Evolutionary conservation across 768 basidiomycete genomes (phyloP).

Genomic region (Crepidotus variabilis): DNA sequence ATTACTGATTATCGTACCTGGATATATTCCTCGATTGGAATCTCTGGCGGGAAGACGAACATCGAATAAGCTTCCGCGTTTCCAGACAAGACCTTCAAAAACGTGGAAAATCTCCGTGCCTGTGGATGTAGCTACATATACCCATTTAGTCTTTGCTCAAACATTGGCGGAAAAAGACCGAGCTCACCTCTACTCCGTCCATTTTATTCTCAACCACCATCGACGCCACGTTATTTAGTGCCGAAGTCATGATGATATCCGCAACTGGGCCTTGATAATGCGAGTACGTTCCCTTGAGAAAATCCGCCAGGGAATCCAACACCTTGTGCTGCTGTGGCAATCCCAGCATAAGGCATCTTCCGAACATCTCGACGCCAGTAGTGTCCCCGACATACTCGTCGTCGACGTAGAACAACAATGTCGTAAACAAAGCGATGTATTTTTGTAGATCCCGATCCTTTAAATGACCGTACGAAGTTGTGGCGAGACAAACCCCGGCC

Average conservation of each 20-base stretch:
- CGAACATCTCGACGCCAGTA: conserved; percentile 28
- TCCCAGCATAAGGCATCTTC: conserved; percentile 22
- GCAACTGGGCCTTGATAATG: not conserved
- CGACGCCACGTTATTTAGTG: not conserved
- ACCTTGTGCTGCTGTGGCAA: conserved; percentile 24
- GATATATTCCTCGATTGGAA: conserved; percentile 27
- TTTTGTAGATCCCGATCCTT: not conserved
- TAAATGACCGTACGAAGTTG: conserved; percentile 26
- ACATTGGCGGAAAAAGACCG: not conserved
- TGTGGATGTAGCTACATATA: conserved; percentile 7
- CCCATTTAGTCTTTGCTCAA: not conserved
- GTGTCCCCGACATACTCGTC: conserved; percentile 22
- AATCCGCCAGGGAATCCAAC: conserved; percentile 29
- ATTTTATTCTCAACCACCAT: conserved; percentile 2
- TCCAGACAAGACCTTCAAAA: conserved; percentile 27
- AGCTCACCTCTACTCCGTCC: conserved; percentile 6
- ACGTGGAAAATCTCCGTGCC: conserved; percentile 17
- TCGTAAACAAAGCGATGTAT: not conserved
- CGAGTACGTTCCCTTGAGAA: conserved; percentile 24
- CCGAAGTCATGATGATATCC: conserved; percentile 4
- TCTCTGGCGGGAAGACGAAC: conserved; percentile 29
- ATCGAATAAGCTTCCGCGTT: conserved; percentile 29
- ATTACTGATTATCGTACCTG: conserved; percentile 2
- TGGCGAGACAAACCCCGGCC: conserved; percentile 25
- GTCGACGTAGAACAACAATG: not conserved